Conservation (phyloP, 768 basidiomycete genomes). For the Chlorophyllum brunneum region DNA sequence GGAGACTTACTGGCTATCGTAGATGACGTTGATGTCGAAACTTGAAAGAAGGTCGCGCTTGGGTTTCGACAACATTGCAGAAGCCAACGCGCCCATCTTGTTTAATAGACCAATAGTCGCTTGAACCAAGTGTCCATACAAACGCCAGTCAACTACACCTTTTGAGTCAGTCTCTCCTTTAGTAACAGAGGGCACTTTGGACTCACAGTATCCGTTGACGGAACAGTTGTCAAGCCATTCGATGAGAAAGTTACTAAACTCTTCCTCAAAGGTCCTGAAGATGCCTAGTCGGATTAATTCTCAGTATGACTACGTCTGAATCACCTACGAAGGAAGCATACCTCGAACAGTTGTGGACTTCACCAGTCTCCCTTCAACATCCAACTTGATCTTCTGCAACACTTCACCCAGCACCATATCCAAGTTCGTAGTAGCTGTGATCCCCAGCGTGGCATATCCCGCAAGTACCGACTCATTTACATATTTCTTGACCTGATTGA, state of each 20-base stretch:
- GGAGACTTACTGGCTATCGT: conserved; percentile 37
- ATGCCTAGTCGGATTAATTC: conserved; percentile 23
- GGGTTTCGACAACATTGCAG: conserved; percentile 18
- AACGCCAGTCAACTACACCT: conserved; percentile 60
- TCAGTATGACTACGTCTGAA: background rate
- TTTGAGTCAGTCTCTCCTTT: conserved; percentile 8
- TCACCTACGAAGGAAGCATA: conserved; percentile 18
- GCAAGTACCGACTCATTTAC: conserved; percentile 37
- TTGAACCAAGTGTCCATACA: conserved; percentile 45
- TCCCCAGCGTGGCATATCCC: conserved; percentile 40
- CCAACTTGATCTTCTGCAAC: conserved; percentile 41
- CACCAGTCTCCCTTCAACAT: conserved; percentile 56
- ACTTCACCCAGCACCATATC: conserved; percentile 50
- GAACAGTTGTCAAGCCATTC: conserved; percentile 46
- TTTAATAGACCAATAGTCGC: conserved; percentile 38
- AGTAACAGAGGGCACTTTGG: background rate
- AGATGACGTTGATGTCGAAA: conserved; percentile 28
- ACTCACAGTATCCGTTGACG: conserved; percentile 44
- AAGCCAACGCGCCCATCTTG: conserved; percentile 22
- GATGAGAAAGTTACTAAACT: conserved; percentile 33
- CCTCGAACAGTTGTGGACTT: conserved; percentile 43
- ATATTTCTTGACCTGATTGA: conserved; percentile 44
- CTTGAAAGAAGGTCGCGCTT: conserved; percentile 25
- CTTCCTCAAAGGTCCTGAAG: conserved; percentile 38
- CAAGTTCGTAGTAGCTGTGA: conserved; percentile 50